A percentile compares a stretch with the other conserved stretches of the same genome.
These are phyloP conservation scores for Trifolium fragiferum DNA, from an alignment of 306 rosid genomes.

Conservation along the genomic window DNA sequence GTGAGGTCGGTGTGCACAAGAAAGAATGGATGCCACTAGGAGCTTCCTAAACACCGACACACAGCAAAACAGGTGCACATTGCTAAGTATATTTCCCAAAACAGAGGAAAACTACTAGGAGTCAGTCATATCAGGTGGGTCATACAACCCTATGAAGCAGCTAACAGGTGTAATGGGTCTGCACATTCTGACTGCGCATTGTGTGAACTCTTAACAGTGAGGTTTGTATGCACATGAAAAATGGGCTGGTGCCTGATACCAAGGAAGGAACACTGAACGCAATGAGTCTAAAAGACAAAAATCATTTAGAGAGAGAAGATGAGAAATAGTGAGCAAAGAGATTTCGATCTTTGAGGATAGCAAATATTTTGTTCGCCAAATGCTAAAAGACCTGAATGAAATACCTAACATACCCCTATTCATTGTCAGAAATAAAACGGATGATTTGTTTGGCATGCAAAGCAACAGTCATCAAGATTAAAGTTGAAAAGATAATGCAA, in stretches of 20 bases:
- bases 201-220: not conserved
- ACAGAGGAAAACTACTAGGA: not conserved
- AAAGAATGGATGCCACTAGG: not conserved
- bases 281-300: not conserved
- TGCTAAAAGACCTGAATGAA: not conserved
- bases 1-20: not conserved
- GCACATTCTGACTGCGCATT: not conserved
- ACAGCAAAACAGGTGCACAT: not conserved
- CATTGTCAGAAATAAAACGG: not conserved
- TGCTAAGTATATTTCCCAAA: not conserved
- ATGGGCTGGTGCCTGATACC: not conserved
- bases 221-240: not conserved
- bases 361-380: conserved; percentile 1
- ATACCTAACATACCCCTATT: conserved; percentile 2
- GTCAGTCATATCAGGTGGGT: not conserved
- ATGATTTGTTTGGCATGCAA: conserved; percentile 6
- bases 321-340: not conserved
- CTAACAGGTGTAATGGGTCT: not conserved
- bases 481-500: not conserved
- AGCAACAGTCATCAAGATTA: conserved; percentile 2
- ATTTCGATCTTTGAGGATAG: not conserved
- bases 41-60: conserved; percentile 11
- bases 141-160: not conserved
- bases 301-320: not conserved
- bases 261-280: not conserved